Base-by-base conservation (phyloP, 352 stramenopile genomes). In the Pythium oligandrum region DNA sequence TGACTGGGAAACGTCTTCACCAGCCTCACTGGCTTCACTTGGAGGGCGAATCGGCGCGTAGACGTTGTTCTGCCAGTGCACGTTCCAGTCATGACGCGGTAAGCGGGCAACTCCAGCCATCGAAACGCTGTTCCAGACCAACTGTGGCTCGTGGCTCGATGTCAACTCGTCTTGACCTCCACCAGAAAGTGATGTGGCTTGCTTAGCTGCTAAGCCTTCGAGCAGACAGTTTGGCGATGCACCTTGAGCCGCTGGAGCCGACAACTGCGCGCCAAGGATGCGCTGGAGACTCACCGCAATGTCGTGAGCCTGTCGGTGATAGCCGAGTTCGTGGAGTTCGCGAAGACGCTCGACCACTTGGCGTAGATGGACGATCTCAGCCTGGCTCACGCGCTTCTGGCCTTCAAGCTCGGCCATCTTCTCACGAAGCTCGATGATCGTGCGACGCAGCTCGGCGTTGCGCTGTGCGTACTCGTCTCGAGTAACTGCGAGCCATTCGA, bases 21-120 rank as follows among this genome's bases (percentile, higher is more conserved):
- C 17, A 26, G 17, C 17, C 17, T 26, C 17, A 26, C 17, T 26
- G 17, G 17, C 17, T 26, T 26, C 17, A 26, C 17, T 26, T 26
- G 17, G 0, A 26, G 17, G 17, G 17, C 17, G 17, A 26, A 48
- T 11, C 33, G 38, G 17, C 12, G 33, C 33, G 32, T 42, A 53
- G 3, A 31, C 5, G 37, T 59, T 59, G 38, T n/a, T 39, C 4
- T 9, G 44, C 53, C 44, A 53, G 31, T 59, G 30, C 4, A 40
- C 48, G 10, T 48, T 53, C 53, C 45, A 59, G 3, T 9, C 53
- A n/a, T 5, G 7, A 7, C 32, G 37, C 1, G 31, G 31, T n/a
- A 30, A 4, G 2, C 11, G 12, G 3, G 38, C 44, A 8, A 49
- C 38, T 31, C 45, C 45, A 10, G 53, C 35, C 7, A 38, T 38